Evolutionary conservation across 768 basidiomycete species (phyloP).

Genomic region (Russula dissimulans): DNA sequence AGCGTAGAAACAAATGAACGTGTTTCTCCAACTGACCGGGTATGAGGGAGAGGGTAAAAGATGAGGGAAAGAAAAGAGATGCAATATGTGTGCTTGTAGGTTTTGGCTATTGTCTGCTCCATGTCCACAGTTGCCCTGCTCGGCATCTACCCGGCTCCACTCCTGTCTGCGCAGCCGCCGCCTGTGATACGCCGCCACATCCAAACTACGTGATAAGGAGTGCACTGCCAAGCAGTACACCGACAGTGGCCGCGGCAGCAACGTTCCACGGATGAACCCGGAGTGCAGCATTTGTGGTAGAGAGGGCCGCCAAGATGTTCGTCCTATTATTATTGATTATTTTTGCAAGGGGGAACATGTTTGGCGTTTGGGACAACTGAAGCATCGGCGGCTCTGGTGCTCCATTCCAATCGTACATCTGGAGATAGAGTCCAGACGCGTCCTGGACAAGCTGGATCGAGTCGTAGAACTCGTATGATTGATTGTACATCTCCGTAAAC

Average conservation of each 20-base stretch:
- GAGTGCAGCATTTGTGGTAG: not conserved
- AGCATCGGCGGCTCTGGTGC: slow-evolving; percentile 63
- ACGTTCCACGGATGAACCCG: not conserved
- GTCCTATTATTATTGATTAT: slow-evolving; percentile 41
- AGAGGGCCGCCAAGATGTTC: not conserved
- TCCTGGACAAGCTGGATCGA: slow-evolving; percentile 72
- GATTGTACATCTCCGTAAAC: slow-evolving; percentile 77
- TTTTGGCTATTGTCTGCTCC: slow-evolving; percentile 8
- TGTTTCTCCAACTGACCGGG: slow-evolving; percentile 12
- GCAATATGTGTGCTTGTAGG: slow-evolving; percentile 1
- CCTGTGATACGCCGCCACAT: not conserved
- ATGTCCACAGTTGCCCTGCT: slow-evolving; percentile 9
- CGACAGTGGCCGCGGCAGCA: not conserved
- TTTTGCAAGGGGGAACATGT: slow-evolving; percentile 72
- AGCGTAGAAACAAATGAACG: slow-evolving; percentile 12
- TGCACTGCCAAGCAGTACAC: slow-evolving; percentile 1
- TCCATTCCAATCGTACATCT: slow-evolving; percentile 73
- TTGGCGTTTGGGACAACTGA: slow-evolving; percentile 59
- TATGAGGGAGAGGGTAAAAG: slow-evolving; percentile 8
- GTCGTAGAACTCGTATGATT: slow-evolving; percentile 48
- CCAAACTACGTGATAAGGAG: not conserved
- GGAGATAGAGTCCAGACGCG: slow-evolving; percentile 54
- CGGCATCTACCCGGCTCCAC: slow-evolving; percentile 1
- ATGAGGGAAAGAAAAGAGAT: not conserved
- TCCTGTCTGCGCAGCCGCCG: not conserved